Evolutionary conservation across 345 rosid species (phyloP), one percentile per base, ranked within the genome.

Genomic region (Citropsis articulata): DNA sequence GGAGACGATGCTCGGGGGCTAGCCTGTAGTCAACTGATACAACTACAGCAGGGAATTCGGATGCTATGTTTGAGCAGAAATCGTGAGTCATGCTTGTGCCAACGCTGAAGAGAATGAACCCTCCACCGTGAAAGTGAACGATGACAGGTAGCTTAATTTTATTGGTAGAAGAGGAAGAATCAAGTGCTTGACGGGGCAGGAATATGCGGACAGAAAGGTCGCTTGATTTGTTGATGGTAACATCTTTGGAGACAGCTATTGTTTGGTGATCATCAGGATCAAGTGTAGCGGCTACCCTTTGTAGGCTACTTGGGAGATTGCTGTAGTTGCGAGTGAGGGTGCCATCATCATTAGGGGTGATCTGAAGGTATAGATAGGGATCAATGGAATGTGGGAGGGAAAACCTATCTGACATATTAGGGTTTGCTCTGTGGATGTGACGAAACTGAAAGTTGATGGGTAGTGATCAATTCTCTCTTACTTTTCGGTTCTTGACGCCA

Each of bases 1-100:
- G 97, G 13, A 89, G 88, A 4, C 90, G 87, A 63, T 91, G 80
- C 89, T 91, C 97, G 0, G 97, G 97, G 13, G 93, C 92, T 0
- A 88, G 78, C 2, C 93, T 89, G 73, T 91, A 87, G 0, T 85
- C 87, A 28, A 86, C 81, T 0, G 95, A 87, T 0, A 81, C 86
- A 4, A 93, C 81, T n/a, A 90, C 66, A 1, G 82, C 88, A 25
- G 82, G 76, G 69, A 85, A 81, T 3, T 77, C 72, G 16, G 35
- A 48, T 0, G 89, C 84, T 78, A 91, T 57, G n/a, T 67, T 42
- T 6, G 71, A 62, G 83, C 89, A 86, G 69, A 89, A 87, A 28
- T 78, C 83, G 18, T 88, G 88, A 69, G 0, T 13, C 18, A 13
- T 0, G 0, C 30, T 66, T 0, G 82, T 12, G 55, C 83, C 86